Conservation (phyloP, 768 basidiomycete species). For the Boletus fagicola region DNA sequence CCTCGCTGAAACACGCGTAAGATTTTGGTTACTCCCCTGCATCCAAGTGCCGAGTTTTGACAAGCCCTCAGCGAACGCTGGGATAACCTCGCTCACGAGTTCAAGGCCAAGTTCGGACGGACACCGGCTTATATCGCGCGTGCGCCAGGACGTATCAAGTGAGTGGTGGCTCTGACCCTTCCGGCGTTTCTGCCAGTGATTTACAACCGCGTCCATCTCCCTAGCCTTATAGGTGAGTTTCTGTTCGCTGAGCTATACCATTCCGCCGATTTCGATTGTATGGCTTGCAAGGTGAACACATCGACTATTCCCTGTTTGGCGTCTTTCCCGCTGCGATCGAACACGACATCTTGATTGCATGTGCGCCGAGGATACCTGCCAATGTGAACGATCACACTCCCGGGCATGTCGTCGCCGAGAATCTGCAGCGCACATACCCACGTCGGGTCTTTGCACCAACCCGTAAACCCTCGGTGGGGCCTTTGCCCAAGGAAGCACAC, state of each 20-base stretch:
- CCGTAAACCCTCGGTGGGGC: constrained; percentile 26
- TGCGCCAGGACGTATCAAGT: constrained; percentile 85
- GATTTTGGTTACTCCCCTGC: constrained; percentile 8
- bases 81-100: constrained; percentile 60
- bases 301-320: constrained; percentile 82
- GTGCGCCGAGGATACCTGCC: constrained; percentile 42
- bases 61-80: constrained; percentile 44
- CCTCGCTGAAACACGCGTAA: constrained; percentile 52
- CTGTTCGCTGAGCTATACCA: neutral
- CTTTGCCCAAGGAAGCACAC: constrained; percentile 32
- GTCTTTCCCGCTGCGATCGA: constrained; percentile 85
- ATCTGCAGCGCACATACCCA: constrained; percentile 58
- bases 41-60: neutral
- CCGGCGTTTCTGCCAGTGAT: neutral
- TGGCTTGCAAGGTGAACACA: constrained; percentile 65
- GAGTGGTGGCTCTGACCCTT: constrained; percentile 11
- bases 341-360: constrained; percentile 79
- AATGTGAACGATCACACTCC: constrained; percentile 29
- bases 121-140: constrained; percentile 69
- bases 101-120: constrained; percentile 59
- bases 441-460: constrained; percentile 59
- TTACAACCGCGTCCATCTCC: neutral
- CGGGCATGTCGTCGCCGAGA: constrained; percentile 62
- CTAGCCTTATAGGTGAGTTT: constrained; percentile 36
- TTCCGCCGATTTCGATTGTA: neutral